phyloP scores from a whole-genome alignment of 352 stramenopile genomes.

The Pythium vanterpoolii region DNA sequence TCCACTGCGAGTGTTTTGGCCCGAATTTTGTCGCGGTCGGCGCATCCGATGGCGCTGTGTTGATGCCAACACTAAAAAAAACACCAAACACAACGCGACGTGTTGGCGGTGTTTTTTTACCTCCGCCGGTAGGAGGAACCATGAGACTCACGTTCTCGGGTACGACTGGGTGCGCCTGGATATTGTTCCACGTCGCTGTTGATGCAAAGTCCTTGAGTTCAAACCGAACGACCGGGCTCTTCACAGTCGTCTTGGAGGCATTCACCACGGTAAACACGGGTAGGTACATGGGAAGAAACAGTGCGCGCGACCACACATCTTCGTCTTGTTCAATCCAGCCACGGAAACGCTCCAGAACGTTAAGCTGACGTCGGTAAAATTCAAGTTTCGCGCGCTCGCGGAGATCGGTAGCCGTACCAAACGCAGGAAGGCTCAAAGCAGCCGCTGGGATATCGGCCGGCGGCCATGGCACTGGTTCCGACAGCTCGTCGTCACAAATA shows the following conservation, averaged over 20 bases:
- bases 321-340: slow-evolving; percentile 27
- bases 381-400: slow-evolving; percentile 24
- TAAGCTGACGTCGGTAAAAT: slow-evolving; percentile 43
- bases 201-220: slow-evolving; percentile 37
- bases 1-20: slow-evolving; percentile 30
- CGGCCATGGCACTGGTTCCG: slow-evolving; percentile 16
- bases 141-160: slow-evolving; percentile 8
- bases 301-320: slow-evolving; percentile 35
- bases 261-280: slow-evolving; percentile 24
- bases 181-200: slow-evolving; percentile 16
- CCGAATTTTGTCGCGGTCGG: slow-evolving; percentile 11
- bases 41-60: slow-evolving; percentile 12
- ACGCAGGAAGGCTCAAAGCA: not conserved
- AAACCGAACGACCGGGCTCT: slow-evolving; percentile 26
- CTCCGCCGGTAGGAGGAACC: not conserved
- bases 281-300: slow-evolving; percentile 42
- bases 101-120: not conserved
- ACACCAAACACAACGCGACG: slow-evolving; percentile 23
- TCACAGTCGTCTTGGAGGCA: slow-evolving; percentile 3
- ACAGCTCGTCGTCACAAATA: not conserved
- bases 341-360: slow-evolving; percentile 45
- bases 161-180: slow-evolving; percentile 7
- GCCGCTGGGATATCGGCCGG: slow-evolving; percentile 1
- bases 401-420: slow-evolving; percentile 23
- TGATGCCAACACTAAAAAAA: slow-evolving; percentile 18